Base-by-base conservation (phyloP, 306 rosid genomes). In the Dryas drummondii region DNA sequence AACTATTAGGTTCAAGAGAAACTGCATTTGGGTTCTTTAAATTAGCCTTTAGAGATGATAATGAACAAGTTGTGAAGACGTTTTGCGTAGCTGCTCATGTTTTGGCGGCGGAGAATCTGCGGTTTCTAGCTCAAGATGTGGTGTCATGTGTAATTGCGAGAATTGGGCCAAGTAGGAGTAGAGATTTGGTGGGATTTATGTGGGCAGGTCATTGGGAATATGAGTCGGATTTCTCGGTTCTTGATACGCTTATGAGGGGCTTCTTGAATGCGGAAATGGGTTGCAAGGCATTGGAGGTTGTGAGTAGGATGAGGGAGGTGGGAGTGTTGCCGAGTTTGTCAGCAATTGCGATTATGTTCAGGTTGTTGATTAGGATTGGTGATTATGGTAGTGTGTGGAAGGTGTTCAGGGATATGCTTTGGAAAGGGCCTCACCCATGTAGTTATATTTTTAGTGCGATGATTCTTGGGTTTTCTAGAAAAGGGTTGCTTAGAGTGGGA, bases 341-440 rank as follows among this genome's bases (percentile, higher is more conserved):
- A 2, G 84, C 93, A 4, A 45, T 73, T 16, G 74, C 85, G 4
- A 65, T 74, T 76, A 84, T 89, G 71, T 27, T 87, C 19, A 83
- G 67, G 74, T 47, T 88, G 79, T 84, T 91, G 64, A 86, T 91
- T 80, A 85, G 82, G 75, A 60, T 82, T 79, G 96, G 93, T 73
- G 93, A 89, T 75, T 88, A 84, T 83, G 85, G 88, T 82, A 87
- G 87, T 74, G 87, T 91, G 64, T 89, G 96, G 96, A 89, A 83
- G 86, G 71, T 89, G 67, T 84, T 88, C 22, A 79, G 82, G 68
- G 90, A 85, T 73, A 79, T 88, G 84, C 57, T 86, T 40, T 22
- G 54, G 4, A 73, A 37, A 48, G 96, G 93, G 70, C 97, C 97
- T 47, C 44, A 17, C 7, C 97, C 90, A 8, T 52, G 69, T 57